phyloP scores from a whole-genome alignment of 2,329 filamentous ascomycete species.

The Epichloe gansuensis region DNA sequence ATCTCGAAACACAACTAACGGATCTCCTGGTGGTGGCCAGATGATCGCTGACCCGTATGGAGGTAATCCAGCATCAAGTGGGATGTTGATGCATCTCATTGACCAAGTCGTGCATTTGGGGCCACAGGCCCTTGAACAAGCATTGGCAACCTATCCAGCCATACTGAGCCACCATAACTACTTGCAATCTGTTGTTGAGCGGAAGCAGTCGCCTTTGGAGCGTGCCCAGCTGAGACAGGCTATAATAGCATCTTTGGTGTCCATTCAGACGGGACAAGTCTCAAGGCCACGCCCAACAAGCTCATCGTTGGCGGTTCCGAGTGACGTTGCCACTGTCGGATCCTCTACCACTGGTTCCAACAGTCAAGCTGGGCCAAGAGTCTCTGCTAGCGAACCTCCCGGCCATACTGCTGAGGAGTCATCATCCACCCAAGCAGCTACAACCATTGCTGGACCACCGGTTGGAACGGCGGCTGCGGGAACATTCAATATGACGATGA shows the following conservation, averaged over 20 bases:
- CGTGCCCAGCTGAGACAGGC: conserved; percentile 37
- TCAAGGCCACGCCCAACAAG: conserved; percentile 11
- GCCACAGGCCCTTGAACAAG: conserved; percentile 30
- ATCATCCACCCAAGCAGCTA: not conserved
- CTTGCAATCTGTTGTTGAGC: conserved; percentile 38
- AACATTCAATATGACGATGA: not conserved
- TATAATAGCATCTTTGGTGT: conserved; percentile 32
- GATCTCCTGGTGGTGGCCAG: not conserved
- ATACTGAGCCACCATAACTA: conserved; percentile 35
- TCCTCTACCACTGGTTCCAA: not conserved
- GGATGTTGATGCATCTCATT: conserved; percentile 38
- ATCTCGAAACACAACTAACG: not conserved
- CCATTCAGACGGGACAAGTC: conserved; percentile 32
- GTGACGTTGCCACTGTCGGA: not conserved
- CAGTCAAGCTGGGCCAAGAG: not conserved
- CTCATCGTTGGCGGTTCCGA: not conserved
- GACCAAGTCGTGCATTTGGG: conserved; percentile 41
- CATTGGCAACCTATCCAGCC: conserved; percentile 33
- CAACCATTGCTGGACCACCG: not conserved
- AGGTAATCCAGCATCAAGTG: conserved; percentile 12
- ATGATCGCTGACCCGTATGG: conserved; percentile 1
- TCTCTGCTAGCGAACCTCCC: not conserved
- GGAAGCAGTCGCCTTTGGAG: conserved; percentile 33
- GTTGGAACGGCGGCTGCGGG: not conserved
- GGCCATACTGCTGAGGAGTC: not conserved